Base-by-base conservation (phyloP, 495 filamentous ascomycete species). In the Penicillium longicatenatum region DNA sequence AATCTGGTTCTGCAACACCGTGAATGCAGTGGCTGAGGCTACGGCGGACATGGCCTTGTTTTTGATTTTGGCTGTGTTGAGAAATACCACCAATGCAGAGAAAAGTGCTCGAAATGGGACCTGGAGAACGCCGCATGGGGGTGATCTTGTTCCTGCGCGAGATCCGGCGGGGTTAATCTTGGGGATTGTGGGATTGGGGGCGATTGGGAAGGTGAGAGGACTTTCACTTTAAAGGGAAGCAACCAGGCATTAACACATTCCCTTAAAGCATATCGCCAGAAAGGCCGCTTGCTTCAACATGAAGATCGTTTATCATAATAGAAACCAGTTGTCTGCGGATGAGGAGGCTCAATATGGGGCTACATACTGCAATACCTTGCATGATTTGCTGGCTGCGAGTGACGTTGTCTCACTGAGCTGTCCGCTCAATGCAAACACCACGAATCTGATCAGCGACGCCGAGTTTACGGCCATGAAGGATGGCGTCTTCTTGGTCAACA, bases 161-260 rank as follows among this genome's bases (percentile, higher is more conserved):
- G 78, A 84, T 71, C 82, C 85, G 5, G 63, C 71, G 12, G 83
- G 83, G 1, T 76, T 85, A 59, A 78, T 74, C 35, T 70, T 86
- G 6, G 86, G 86, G 6, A 87, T 92, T 54, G 65, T 93, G 12
- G 89, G 89, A 8, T 87, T 92, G 86, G 89, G 89, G 1, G 86
- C 87, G 1, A 93, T 93, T 51, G 90, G 89, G 2, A 66, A 63
- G 53, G 60, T 55, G 17, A 19, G 41, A 12, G 8, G 11, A 0
- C 5, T 26, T 26, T 2, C 26, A 4, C 3, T 26, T 26, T 26
- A n/a, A n/a, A n/a, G n/a, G 26, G 26, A 4, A 26, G 26, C 26
- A 26, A 26, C 1, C 26, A 26, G 4, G 26, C 7, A 4, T 26
- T 26, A 26, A 26, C 26, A 26, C 4, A 26, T 26, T 26, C 3